Evolutionary conservation across 768 basidiomycete species (phyloP).

Genomic region (Amanita fuliginea): DNA sequence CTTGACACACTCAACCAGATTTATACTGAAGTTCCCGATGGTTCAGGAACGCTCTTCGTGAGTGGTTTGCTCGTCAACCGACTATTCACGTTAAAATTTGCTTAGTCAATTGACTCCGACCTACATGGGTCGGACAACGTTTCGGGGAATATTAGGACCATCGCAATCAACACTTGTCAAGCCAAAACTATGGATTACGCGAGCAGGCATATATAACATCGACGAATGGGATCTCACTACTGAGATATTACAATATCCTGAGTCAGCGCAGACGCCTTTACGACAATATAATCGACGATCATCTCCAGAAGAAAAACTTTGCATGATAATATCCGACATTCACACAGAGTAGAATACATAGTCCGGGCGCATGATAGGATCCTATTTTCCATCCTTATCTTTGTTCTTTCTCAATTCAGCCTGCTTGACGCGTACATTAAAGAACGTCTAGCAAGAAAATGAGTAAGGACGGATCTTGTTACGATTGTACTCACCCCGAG

Average conservation of each 20-base stretch:
- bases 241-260: neutral
- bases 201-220: constrained; percentile 55
- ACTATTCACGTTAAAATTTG: neutral
- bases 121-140: constrained; percentile 59
- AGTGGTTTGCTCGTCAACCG: neutral
- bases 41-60: constrained; percentile 1
- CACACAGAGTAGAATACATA: constrained; percentile 2
- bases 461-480: neutral
- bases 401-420: constrained; percentile 44
- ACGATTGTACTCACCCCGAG: constrained; percentile 47
- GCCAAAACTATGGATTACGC: constrained; percentile 47
- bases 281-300: constrained; percentile 28
- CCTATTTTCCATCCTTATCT: constrained; percentile 18
- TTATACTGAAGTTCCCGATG: constrained; percentile 18
- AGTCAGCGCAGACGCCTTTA: constrained; percentile 9
- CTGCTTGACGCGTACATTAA: constrained; percentile 67
- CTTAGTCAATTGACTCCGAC: constrained; percentile 27
- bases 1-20: constrained; percentile 30
- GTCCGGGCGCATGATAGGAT: neutral
- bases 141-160: constrained; percentile 48
- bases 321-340: constrained; percentile 22
- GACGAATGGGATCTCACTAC: constrained; percentile 63
- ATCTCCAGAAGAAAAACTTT: constrained; percentile 15
- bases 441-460: constrained; percentile 42
- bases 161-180: constrained; percentile 29